phyloP scores from a whole-genome alignment of 1,284 basidiomycete genomes.

The Marasmius oreades region DNA sequence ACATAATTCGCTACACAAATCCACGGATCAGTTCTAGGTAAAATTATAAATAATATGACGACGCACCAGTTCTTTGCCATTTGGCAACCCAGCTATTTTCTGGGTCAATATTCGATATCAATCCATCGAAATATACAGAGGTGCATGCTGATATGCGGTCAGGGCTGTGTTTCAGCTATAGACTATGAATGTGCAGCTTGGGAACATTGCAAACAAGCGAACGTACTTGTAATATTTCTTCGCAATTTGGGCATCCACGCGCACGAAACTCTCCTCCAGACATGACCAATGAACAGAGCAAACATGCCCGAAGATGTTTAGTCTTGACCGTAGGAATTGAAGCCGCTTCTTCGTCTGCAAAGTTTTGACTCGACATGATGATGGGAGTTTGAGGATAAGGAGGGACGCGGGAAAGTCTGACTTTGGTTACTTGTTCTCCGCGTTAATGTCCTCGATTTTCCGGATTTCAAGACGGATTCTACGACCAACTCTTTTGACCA shows the following conservation, averaged over 20 bases:
- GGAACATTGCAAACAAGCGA: not conserved
- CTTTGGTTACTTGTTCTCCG: not conserved
- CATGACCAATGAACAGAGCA: slow-evolving; percentile 91
- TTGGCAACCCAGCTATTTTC: slow-evolving; percentile 93
- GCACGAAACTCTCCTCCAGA: slow-evolving; percentile 81
- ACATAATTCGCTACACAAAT: slow-evolving; percentile 70
- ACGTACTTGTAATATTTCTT: slow-evolving; percentile 86
- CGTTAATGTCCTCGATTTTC: not conserved
- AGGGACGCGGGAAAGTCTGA: not conserved
- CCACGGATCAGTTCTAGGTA: slow-evolving; percentile 2
- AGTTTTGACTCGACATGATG: not conserved
- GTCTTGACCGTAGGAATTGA: slow-evolving; percentile 12
- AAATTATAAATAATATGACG: slow-evolving; percentile 5
- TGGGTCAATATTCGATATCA: slow-evolving; percentile 87
- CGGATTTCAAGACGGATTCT: not conserved
- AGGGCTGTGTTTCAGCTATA: slow-evolving; percentile 82
- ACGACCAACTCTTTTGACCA: slow-evolving; percentile 4
- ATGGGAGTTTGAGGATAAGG: not conserved
- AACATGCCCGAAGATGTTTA: slow-evolving; percentile 82
- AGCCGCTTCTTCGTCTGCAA: not conserved
- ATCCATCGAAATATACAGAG: slow-evolving; percentile 92
- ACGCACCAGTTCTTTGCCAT: slow-evolving; percentile 88
- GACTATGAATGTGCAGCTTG: not conserved
- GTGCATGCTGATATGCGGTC: slow-evolving; percentile 89
- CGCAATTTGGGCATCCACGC: slow-evolving; percentile 94